Base-by-base conservation (phyloP, 2,329 filamentous ascomycete species). In the Didymella arachidicola region DNA sequence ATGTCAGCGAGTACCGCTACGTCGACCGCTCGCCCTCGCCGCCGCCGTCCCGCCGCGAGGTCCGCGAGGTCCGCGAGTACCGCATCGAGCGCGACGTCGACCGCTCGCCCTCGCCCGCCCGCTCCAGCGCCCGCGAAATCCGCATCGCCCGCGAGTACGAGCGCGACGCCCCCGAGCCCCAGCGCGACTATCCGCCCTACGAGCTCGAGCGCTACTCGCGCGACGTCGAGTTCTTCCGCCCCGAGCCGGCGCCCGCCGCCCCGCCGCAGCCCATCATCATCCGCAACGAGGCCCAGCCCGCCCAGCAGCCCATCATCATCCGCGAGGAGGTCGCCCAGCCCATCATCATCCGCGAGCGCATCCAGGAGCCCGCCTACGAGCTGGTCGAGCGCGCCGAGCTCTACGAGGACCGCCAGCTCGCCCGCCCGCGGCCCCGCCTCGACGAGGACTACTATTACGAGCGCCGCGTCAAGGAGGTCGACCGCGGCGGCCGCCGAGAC, bases 371-470 rank as follows among this genome's bases (percentile, higher is more conserved):
- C 26, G 82, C 84, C 39, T 88, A 86, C 63, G 85, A 87, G 58
- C 77, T 87, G 53, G 79, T 87, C 59, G 85, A 86, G 65, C 84
- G 84, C 36, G 79, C 84, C 25, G 84, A 87, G 61, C 75, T 81
- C 25, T 68, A 70, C 29, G 83, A 85, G 43, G 81, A 84, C 56
- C 77, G 79, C 38, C 77, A 77, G 59, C 64, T 83, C 42, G 77
- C 79, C 49, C 38, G 38, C 10, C 19, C 38, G 10, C 79, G 78
- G 45, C 79, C 78, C 16, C 78, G 75, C 55, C 68, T 82, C 56
- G 84, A 87, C 36, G 83, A 86, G 51, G 84, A 86, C 59, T 87
- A 87, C 69, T 87, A 86, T 68, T 87, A 87, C 69, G 83, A 87
- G 65, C 82, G 84, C 55, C 79, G 82, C 41, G 77, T 83, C 42